Conservation (phyloP, 164 flowering plant genomes). For the Chimonanthus salicifolius region DNA sequence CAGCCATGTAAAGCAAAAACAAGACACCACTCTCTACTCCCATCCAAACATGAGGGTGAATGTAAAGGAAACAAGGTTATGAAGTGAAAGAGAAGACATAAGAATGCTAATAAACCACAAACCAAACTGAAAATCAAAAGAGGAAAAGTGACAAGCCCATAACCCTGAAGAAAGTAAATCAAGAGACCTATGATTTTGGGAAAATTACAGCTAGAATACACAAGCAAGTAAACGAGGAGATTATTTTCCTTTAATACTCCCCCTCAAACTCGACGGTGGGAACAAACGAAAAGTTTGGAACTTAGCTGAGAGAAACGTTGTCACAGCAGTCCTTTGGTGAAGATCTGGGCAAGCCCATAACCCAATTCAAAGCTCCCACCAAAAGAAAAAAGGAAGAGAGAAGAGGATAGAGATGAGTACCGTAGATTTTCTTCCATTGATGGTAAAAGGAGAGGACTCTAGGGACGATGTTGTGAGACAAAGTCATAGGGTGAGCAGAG, state of each 20-base stretch:
- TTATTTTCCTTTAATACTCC: no score
- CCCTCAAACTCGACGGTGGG: no score
- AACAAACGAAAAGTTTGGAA: no score
- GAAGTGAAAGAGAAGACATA: not conserved
- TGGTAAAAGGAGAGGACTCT: conserved; percentile 93
- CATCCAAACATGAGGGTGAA: not conserved
- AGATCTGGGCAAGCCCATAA: not conserved
- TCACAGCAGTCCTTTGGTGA: not conserved
- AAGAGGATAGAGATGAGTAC: conserved; percentile 31
- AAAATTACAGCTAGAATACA: no score
- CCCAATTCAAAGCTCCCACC: not conserved
- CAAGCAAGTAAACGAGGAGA: no score
- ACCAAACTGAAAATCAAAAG: no score
- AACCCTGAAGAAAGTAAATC: no score
- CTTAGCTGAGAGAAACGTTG: no score
- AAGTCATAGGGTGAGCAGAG: conserved; percentile 76
- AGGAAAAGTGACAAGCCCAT: no score
- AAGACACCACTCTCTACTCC: not conserved
- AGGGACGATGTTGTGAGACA: conserved; percentile 91
- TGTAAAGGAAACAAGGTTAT: no score
- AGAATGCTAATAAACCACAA: not conserved
- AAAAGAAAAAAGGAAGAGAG: conserved; percentile 3
- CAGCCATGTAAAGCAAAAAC: not conserved
- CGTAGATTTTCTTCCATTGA: conserved; percentile 98
- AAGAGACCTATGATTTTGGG: no score